Percentiles rank a stretch among this genome's conserved stretches.
Conservation (phyloP, 2,329 filamentous ascomycete species). For the Kalmusia sp. region DNA sequence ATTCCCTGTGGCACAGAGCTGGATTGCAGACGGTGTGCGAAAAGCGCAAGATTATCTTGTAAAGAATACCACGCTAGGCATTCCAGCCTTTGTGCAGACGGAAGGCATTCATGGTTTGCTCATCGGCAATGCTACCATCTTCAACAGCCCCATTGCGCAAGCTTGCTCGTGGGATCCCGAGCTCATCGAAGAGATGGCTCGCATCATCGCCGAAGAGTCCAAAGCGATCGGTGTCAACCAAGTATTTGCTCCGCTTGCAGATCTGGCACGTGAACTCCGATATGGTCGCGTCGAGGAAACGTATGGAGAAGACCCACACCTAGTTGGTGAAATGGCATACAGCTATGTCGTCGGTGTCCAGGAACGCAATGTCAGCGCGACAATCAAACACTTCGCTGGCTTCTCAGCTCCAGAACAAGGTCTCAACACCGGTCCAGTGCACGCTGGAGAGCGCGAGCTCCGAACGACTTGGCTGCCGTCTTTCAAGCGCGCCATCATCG, state of each 20-base stretch:
- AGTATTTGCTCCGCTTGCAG: conserved; percentile 73
- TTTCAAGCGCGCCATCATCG: conserved; percentile 75
- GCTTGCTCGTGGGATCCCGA: conserved; percentile 74
- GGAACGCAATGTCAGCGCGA: conserved; percentile 69
- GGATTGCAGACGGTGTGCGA: conserved; percentile 68
- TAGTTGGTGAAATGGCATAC: conserved; percentile 73
- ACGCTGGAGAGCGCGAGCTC: conserved; percentile 63
- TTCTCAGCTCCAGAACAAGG: conserved; percentile 75
- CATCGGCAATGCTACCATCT: conserved; percentile 76
- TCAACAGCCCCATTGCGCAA: conserved; percentile 77
- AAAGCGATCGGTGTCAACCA: conserved; percentile 74
- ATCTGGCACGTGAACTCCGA: conserved; percentile 73
- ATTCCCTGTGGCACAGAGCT: conserved; percentile 68
- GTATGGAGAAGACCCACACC: conserved; percentile 72
- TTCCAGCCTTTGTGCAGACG: conserved; percentile 75
- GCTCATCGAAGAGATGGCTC: conserved; percentile 71
- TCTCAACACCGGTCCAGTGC: conserved; percentile 69
- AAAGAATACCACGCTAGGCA: conserved; percentile 70
- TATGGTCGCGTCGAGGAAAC: conserved; percentile 79
- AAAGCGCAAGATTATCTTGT: conserved; percentile 72
- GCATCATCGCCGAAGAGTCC: conserved; percentile 70
- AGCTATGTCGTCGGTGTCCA: conserved; percentile 68
- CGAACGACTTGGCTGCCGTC: conserved; percentile 62
- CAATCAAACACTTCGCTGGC: conserved; percentile 78
- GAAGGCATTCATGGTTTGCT: conserved; percentile 79